phyloP scores from a whole-genome alignment of 768 basidiomycete species.

The Leucosporidium yakuticum region DNA sequence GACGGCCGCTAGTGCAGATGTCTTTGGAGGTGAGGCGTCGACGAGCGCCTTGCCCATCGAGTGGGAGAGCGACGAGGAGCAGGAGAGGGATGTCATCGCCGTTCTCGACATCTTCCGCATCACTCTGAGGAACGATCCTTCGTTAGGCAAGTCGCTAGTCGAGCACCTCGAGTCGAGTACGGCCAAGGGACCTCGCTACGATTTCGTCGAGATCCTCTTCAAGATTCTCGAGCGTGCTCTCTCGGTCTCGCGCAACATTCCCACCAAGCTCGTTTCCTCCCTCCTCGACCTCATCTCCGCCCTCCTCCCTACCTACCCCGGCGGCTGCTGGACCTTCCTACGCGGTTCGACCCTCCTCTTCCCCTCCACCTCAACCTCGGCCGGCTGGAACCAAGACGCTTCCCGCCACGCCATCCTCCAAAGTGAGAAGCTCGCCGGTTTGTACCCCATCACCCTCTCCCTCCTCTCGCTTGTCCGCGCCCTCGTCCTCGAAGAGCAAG shows the following conservation, averaged over 20 bases:
- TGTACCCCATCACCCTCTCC: slow-evolving; percentile 75
- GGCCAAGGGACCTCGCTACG: slow-evolving; percentile 55
- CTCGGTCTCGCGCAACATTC: slow-evolving; percentile 37
- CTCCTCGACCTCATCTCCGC: slow-evolving; percentile 75
- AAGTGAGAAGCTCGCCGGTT: slow-evolving; percentile 62
- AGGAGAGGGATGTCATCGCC: slow-evolving; percentile 63
- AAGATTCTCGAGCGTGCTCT: slow-evolving; percentile 75
- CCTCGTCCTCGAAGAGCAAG: slow-evolving; percentile 66
- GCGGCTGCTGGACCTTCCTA: slow-evolving; percentile 80
- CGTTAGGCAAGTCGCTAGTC: slow-evolving; percentile 61
- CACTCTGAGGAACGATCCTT: slow-evolving; percentile 61
- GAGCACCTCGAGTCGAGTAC: slow-evolving; percentile 58
- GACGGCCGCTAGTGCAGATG: slow-evolving; percentile 4
- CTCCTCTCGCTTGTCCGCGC: slow-evolving; percentile 69
- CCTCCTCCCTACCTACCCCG: slow-evolving; percentile 69
- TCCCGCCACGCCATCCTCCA: slow-evolving; percentile 52
- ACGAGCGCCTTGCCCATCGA: slow-evolving; percentile 30
- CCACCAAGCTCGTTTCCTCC: slow-evolving; percentile 20
- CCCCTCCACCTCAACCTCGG: slow-evolving; percentile 42
- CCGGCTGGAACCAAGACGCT: slow-evolving; percentile 3
- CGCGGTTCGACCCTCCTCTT: slow-evolving; percentile 73
- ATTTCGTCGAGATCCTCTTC: slow-evolving; percentile 70
- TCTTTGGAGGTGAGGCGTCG: slow-evolving; percentile 40
- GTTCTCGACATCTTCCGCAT: slow-evolving; percentile 73
- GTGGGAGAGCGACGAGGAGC: slow-evolving; percentile 60